phyloP scores from a whole-genome alignment of 2,329 filamentous ascomycete species.

The Fusarium sterilihyphosum region DNA sequence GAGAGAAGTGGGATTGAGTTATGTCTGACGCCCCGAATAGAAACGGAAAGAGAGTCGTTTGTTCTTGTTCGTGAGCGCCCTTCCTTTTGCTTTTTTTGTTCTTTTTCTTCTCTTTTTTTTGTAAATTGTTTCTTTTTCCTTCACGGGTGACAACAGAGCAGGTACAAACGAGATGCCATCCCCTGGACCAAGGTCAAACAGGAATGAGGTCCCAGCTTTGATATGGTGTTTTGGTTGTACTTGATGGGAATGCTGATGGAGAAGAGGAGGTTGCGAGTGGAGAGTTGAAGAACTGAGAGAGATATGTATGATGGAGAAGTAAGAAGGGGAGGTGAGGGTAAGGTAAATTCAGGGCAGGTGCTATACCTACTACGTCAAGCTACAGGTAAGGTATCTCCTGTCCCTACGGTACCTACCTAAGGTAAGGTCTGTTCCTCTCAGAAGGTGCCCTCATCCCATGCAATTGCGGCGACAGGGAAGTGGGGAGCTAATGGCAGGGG shows the following conservation, averaged over 20 bases:
- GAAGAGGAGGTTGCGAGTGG: slow-evolving; percentile 8
- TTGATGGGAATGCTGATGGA: background rate
- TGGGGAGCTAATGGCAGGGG: slow-evolving; percentile 13
- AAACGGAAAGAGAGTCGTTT: background rate
- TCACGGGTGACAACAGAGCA: background rate
- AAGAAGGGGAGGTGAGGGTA: slow-evolving; percentile 11
- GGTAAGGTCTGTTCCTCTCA: background rate
- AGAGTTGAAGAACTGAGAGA: background rate
- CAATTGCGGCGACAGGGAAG: slow-evolving; percentile 24
- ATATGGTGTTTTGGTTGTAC: background rate
- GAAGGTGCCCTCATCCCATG: slow-evolving; percentile 7
- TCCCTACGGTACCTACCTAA: background rate
- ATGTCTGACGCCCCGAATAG: background rate
- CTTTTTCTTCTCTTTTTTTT: background rate
- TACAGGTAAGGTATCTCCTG: background rate
- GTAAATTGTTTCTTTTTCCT: background rate
- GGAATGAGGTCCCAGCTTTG: background rate
- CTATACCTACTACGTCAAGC: background rate
- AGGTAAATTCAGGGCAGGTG: background rate
- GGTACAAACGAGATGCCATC: background rate
- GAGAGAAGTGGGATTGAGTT: background rate
- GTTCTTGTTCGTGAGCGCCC: background rate
- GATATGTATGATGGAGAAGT: slow-evolving; percentile 14
- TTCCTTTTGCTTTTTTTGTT: background rate
- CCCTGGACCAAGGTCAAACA: background rate